Percentiles rank a stretch among this genome's conserved stretches.
These are phyloP conservation scores for Brasenia schreberi DNA, from an alignment of 164 flowering plant species.

Conservation along the genomic window DNA sequence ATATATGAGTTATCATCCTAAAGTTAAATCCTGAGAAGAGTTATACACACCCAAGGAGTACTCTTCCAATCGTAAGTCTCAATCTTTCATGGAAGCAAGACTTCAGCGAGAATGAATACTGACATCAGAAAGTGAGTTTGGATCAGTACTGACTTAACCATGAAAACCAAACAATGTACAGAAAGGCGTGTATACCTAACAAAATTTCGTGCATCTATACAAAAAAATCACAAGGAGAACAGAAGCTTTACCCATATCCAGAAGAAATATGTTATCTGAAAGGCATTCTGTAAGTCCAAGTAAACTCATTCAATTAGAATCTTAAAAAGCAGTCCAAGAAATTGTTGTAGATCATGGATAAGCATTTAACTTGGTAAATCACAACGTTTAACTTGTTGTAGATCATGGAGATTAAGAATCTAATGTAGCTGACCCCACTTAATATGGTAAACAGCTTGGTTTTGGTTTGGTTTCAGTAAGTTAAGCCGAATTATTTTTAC, in stretches of 20 bases:
- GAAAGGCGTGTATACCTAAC: neutral
- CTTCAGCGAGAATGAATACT: constrained; percentile 49
- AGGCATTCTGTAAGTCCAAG: constrained; percentile 63
- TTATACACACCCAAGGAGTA: constrained; percentile 58
- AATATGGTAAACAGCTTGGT: too few species aligned
- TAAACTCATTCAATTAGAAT: neutral
- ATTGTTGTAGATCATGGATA: too few species aligned
- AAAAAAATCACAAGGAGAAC: constrained; percentile 1
- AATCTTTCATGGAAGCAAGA: constrained; percentile 42
- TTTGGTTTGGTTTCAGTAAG: too few species aligned
- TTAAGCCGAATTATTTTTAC: neutral
- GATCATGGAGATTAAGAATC: too few species aligned
- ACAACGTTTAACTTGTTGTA: too few species aligned
- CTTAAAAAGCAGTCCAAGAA: neutral
- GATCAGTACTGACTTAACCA: neutral
- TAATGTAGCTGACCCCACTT: too few species aligned
- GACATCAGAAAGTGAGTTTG: constrained; percentile 9
- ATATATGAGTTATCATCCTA: too few species aligned
- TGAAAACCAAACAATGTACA: neutral
- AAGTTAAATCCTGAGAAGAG: too few species aligned
- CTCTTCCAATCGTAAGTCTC: constrained; percentile 31
- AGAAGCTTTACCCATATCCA: constrained; percentile 82
- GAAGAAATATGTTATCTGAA: constrained; percentile 79
- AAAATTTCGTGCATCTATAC: neutral
- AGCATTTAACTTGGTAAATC: neutral